Percentiles rank a stretch among this genome's conserved stretches.
Evolutionary conservation across 306 rosid genomes (phyloP).

Genomic region (Dalbergia cochinchinensis): DNA sequence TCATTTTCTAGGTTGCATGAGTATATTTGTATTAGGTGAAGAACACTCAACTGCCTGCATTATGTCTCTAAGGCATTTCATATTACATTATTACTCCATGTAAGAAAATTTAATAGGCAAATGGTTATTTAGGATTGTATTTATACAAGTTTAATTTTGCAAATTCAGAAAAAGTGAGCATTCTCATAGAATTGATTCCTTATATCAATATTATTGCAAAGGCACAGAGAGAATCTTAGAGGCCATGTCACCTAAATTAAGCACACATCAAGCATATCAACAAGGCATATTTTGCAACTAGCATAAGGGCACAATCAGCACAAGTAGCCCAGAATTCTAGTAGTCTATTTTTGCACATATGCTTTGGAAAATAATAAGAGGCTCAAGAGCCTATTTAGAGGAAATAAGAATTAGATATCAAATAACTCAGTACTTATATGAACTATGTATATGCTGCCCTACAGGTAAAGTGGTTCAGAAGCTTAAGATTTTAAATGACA

Average conservation of each 20-base stretch:
- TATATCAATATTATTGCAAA: not conserved
- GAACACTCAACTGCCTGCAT: no score
- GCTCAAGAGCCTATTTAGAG: not conserved
- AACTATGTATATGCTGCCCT: no score
- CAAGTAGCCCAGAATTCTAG: not conserved
- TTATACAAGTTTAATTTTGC: not conserved
- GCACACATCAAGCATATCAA: not conserved
- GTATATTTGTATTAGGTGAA: no score
- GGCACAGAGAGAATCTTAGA: not conserved
- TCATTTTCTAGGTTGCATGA: no score
- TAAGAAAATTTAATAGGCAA: no score
- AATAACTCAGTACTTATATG: not conserved
- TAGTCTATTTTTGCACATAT: conserved; percentile 1
- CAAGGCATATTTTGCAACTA: not conserved
- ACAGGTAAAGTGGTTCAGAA: no score
- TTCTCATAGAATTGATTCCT: not conserved
- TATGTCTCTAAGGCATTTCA: no score
- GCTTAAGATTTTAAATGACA: no score
- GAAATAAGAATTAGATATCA: not conserved
- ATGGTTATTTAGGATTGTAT: no score
- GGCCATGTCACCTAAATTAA: not conserved
- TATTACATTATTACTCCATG: no score
- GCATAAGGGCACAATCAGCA: not conserved
- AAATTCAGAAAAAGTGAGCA: not conserved
- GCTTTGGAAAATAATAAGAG: not conserved